A percentile compares a stretch with the other conserved stretches of the same genome.
Conservation (phyloP, 257 asterid genomes). For the Dorcoceras hygrometricum region DNA sequence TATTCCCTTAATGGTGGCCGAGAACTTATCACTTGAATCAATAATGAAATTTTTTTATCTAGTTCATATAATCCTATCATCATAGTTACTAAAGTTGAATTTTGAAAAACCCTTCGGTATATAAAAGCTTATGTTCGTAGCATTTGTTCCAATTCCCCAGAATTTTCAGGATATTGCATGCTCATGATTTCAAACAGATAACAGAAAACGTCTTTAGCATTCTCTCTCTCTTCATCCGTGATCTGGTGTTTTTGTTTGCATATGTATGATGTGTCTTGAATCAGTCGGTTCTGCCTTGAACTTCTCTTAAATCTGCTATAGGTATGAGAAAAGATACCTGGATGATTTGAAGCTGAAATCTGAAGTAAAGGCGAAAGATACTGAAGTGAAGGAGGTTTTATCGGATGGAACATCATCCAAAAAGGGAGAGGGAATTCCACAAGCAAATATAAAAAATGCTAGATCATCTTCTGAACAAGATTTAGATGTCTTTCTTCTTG, state of each 20-base stretch:
- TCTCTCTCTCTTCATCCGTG: neutral
- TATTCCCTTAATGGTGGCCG: neutral
- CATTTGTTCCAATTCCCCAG: conserved; percentile 1
- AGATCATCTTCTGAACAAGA: conserved; percentile 75
- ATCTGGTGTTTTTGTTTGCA: neutral
- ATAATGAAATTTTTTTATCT: neutral
- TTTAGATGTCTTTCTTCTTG: conserved; percentile 90
- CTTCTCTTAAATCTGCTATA: conserved; percentile 25
- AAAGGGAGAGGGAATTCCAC: conserved; percentile 32
- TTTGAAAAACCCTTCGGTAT: neutral
- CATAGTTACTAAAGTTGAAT: neutral
- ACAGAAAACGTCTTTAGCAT: conserved; percentile 5
- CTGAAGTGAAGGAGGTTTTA: conserved; percentile 45
- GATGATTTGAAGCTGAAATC: conserved; percentile 54
- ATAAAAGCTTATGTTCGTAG: neutral
- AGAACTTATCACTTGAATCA: neutral
- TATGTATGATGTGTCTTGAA: conserved; percentile 15
- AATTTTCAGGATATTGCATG: conserved; percentile 1
- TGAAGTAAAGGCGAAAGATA: conserved; percentile 45
- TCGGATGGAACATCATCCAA: conserved; percentile 47
- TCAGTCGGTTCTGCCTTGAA: conserved; percentile 23
- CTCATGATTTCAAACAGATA: conserved; percentile 6
- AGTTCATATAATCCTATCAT: neutral
- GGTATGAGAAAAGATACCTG: conserved; percentile 72
- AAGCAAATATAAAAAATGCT: conserved; percentile 42